Percentiles rank a stretch among this genome's conserved stretches.
Evolutionary conservation across 2,329 filamentous ascomycete genomes (phyloP).

Genomic region (Fusarium beomiforme): DNA sequence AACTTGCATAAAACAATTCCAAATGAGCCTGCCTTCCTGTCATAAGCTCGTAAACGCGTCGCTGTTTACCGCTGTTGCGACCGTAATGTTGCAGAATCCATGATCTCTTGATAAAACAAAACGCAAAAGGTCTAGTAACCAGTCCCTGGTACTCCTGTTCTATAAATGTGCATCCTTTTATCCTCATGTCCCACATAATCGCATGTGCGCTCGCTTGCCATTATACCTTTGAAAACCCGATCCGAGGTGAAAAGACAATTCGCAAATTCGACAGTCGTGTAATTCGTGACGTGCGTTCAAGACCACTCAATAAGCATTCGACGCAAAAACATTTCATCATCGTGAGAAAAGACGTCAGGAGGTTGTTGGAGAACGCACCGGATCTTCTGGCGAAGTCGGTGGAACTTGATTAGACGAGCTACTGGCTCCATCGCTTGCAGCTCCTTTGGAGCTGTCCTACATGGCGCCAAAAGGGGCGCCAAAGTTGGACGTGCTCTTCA

Average conservation of each 20-base stretch:
- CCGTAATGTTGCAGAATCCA: conserved; percentile 11
- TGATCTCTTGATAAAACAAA: conserved; percentile 17
- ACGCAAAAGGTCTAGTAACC: conserved; percentile 21
- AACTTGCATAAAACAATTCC: conserved; percentile 26
- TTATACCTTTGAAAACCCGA: conserved; percentile 15
- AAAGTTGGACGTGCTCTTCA: conserved; percentile 59
- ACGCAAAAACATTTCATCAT: conserved; percentile 30
- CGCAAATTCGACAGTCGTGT: conserved; percentile 31
- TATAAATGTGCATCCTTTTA: conserved; percentile 32
- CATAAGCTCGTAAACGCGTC: conserved; percentile 25
- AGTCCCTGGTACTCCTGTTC: conserved; percentile 31
- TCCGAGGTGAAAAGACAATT: conserved; percentile 20
- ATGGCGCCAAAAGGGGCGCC: conserved; percentile 56
- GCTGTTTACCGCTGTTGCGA: conserved; percentile 22
- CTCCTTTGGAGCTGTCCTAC: conserved; percentile 29
- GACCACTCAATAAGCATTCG: conserved; percentile 1
- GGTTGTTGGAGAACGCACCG: neutral
- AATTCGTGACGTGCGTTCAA: conserved; percentile 20
- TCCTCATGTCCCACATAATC: conserved; percentile 18
- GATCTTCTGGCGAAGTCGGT: conserved; percentile 2
- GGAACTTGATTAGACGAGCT: conserved; percentile 7
- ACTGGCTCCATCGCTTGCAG: neutral
- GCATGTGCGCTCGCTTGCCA: conserved; percentile 28
- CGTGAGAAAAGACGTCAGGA: conserved; percentile 1
- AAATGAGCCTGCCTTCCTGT: conserved; percentile 1